A percentile compares a stretch with the other conserved stretches of the same genome.
Conservation (phyloP, 1,139 yeast species). For the Arxiozyma bovina region DNA sequence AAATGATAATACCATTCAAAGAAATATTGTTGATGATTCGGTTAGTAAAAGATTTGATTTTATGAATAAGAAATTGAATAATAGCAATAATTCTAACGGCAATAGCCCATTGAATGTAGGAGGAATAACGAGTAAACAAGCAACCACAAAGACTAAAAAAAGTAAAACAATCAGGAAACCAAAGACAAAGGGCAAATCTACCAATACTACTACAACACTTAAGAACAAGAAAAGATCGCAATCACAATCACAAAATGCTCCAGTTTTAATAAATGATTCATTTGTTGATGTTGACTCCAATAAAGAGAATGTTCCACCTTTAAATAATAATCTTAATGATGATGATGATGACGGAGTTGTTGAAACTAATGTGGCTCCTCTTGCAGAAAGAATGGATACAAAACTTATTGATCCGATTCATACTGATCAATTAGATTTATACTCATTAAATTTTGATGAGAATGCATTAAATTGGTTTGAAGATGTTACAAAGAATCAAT, state of each 20-base stretch:
- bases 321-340: neutral
- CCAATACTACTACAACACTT: slow-evolving; percentile 1
- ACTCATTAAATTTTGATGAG: slow-evolving; percentile 16
- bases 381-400: slow-evolving; percentile 4
- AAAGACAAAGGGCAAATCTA: neutral
- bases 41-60: slow-evolving; percentile 30
- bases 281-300: slow-evolving; percentile 8
- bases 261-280: neutral
- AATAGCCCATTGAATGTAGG: neutral
- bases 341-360: neutral
- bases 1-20: slow-evolving; percentile 22
- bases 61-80: slow-evolving; percentile 23
- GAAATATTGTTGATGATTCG: slow-evolving; percentile 23
- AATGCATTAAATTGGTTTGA: slow-evolving; percentile 22
- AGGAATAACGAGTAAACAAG: slow-evolving; percentile 25
- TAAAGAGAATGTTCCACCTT: slow-evolving; percentile 30
- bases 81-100: slow-evolving; percentile 10
- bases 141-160: neutral
- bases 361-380: neutral
- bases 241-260: neutral
- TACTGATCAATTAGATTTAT: slow-evolving; percentile 13
- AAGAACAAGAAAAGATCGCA: neutral
- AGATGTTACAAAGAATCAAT: slow-evolving; percentile 15
- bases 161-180: neutral
- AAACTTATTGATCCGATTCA: slow-evolving; percentile 13